Conservation (phyloP, 129 eudicot species). For the Flaveria brownii region DNA sequence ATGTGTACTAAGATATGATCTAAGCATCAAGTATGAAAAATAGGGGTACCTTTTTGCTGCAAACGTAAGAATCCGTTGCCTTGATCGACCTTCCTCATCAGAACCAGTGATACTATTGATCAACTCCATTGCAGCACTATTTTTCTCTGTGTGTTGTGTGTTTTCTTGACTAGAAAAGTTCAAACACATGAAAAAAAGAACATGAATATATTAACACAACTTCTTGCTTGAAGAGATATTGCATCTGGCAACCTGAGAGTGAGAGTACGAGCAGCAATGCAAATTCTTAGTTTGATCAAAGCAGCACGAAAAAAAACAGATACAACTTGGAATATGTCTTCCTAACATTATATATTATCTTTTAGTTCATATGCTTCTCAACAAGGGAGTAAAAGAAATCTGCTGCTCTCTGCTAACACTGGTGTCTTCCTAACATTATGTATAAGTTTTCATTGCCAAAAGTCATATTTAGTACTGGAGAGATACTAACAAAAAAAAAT, state of each 20-base stretch:
- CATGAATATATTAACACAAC: neutral
- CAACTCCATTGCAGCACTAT: conserved; percentile 89
- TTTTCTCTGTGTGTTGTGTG: conserved; percentile 47
- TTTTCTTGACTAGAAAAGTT: conserved; percentile 56
- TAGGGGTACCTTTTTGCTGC: conserved; percentile 79
- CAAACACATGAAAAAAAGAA: conserved; percentile 21
- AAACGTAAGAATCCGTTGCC: conserved; percentile 86
- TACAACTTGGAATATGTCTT: conserved; percentile 14
- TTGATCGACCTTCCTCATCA: conserved; percentile 93
- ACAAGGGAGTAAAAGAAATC: neutral
- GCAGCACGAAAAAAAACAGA: conserved; percentile 15
- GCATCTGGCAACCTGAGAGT: conserved; percentile 1
- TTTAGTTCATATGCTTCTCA: conserved; percentile 1
- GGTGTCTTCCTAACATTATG: conserved; percentile 2
- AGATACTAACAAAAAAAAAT: no score
- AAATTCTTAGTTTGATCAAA: conserved; percentile 1
- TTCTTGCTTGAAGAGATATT: conserved; percentile 15
- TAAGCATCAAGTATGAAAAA: conserved; percentile 5
- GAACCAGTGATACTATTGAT: conserved; percentile 77
- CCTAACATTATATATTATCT: neutral
- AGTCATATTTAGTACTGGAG: neutral
- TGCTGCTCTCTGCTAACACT: neutral
- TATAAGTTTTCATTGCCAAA: conserved; percentile 2
- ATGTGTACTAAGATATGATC: neutral
- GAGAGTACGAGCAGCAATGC: neutral